A percentile compares a stretch with the other conserved stretches of the same genome.
Evolutionary conservation across 2,329 filamentous ascomycete genomes (phyloP).

Genomic region (Colletotrichum sojae): DNA sequence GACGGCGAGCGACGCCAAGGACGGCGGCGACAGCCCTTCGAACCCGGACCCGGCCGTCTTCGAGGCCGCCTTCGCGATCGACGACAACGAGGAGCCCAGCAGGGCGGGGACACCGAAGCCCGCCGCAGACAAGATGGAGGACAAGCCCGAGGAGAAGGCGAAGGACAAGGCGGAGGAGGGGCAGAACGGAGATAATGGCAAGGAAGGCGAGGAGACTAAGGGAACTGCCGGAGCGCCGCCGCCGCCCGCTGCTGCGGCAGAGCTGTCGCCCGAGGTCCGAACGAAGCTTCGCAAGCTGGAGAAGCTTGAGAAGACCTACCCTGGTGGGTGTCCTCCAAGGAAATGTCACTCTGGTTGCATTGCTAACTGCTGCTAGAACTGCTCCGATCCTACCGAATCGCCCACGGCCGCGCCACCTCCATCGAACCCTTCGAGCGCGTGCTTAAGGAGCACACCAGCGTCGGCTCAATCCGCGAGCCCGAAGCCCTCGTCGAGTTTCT

Average conservation of each 20-base stretch:
- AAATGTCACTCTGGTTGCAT: neutral
- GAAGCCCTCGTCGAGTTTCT: conserved; percentile 90
- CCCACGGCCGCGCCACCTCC: conserved; percentile 86
- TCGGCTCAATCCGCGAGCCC: conserved; percentile 90
- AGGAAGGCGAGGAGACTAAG: conserved; percentile 43
- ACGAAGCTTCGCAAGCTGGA: conserved; percentile 87
- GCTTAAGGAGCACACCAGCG: conserved; percentile 90
- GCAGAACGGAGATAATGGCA: conserved; percentile 45
- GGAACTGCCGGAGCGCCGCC: conserved; percentile 38
- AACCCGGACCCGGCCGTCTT: conserved; percentile 90
- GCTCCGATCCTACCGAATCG: conserved; percentile 90
- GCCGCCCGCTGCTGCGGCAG: conserved; percentile 51
- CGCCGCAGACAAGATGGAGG: conserved; percentile 49
- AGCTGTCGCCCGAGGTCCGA: conserved; percentile 81
- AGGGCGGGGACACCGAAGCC: conserved; percentile 71
- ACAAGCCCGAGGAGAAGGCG: conserved; percentile 41
- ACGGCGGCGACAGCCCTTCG: conserved; percentile 57
- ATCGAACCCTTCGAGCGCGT: conserved; percentile 96
- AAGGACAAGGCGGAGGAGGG: conserved; percentile 42
- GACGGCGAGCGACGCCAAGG: conserved; percentile 42
- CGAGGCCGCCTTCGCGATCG: conserved; percentile 87
- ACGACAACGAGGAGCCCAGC: conserved; percentile 81
- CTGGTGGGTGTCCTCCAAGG: conserved; percentile 66
- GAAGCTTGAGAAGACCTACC: conserved; percentile 89
- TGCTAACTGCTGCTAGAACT: conserved; percentile 71